Base-by-base conservation (phyloP, 768 basidiomycete genomes). In the Lactarius quietus region DNA sequence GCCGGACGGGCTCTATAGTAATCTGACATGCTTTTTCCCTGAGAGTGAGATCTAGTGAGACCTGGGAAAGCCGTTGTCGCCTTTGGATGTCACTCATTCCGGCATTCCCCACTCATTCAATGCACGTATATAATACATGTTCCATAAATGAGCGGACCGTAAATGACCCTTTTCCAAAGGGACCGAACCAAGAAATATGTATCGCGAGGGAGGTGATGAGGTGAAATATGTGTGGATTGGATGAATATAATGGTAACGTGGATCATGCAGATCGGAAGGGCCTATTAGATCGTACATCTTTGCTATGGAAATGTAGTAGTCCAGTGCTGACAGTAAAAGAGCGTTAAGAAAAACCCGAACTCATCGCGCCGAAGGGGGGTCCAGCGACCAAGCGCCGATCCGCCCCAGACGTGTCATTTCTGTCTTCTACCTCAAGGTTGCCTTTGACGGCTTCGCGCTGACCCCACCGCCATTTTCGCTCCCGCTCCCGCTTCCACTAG, bases 271-370 rank as follows among this genome's bases (percentile, higher is more conserved):
- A 65, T 65, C 43, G 35, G 43, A 61, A 31, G 14, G 26, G 29
- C 54, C 43, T 61, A 61, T 61, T 61, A 65, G 64, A 65, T 65
- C 64, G 60, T 65, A 48, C 59, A 61, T 65, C 54, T 55, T 65
- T 56, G 64, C 36, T 15, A 43, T 57, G 54, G 53, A 65, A n/a
- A 61, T 48, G 29, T 35, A 39, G 55, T 61, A 36, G n/a, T n/a
- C 36, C 3, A 51, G 36, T 51, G 59, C 35, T 17, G 48, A 28
- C 29, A 26, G 14, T 51, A 28, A 51, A 56, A 31, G 43, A n/a
- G 43, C 10, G 45, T 10, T 20, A 35, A 35, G 23, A 28, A 43
- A 57, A 65, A 12, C 45, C 9, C 3, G 10, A 12, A 48, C 20
- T 9, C 52, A 36, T 41, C 31, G 20, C 39, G 61, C n/a, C n/a